phyloP scores from a whole-genome alignment of 1,139 yeast species.

The Lodderomyces metapsilosis region DNA sequence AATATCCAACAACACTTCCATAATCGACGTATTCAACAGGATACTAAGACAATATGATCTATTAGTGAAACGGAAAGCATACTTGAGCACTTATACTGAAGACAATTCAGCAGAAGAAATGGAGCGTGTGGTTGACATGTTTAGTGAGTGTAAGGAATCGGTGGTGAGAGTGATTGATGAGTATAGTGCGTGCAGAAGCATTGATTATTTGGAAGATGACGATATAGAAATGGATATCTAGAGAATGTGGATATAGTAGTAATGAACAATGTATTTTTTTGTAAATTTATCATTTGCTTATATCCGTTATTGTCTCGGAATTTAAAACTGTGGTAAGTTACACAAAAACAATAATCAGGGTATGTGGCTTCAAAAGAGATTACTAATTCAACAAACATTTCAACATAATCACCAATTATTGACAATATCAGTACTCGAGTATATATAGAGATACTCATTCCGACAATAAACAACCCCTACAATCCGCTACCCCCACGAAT shows the following conservation, averaged over 20 bases:
- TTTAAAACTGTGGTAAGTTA: background rate
- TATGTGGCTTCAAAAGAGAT: background rate
- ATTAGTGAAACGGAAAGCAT: conserved; percentile 78
- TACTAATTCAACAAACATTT: too few species aligned
- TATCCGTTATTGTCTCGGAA: too few species aligned
- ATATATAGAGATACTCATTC: too few species aligned
- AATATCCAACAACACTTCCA: conserved; percentile 76
- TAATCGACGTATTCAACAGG: conserved; percentile 61
- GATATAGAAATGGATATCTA: conserved; percentile 1
- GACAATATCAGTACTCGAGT: too few species aligned
- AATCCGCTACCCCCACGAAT: too few species aligned
- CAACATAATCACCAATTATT: too few species aligned
- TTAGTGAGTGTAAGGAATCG: conserved; percentile 74
- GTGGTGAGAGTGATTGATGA: conserved; percentile 70
- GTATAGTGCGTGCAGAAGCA: conserved; percentile 59
- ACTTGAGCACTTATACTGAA: conserved; percentile 72
- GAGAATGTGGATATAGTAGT: background rate
- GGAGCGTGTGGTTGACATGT: conserved; percentile 62
- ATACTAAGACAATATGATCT: conserved; percentile 77
- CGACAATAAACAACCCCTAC: too few species aligned
- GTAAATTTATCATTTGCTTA: too few species aligned
- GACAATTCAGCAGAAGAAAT: conserved; percentile 46
- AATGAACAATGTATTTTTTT: background rate
- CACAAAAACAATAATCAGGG: background rate
- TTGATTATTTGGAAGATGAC: conserved; percentile 34